phyloP scores from a whole-genome alignment of 2,329 filamentous ascomycete species.

The Calonectria fujianensis region DNA sequence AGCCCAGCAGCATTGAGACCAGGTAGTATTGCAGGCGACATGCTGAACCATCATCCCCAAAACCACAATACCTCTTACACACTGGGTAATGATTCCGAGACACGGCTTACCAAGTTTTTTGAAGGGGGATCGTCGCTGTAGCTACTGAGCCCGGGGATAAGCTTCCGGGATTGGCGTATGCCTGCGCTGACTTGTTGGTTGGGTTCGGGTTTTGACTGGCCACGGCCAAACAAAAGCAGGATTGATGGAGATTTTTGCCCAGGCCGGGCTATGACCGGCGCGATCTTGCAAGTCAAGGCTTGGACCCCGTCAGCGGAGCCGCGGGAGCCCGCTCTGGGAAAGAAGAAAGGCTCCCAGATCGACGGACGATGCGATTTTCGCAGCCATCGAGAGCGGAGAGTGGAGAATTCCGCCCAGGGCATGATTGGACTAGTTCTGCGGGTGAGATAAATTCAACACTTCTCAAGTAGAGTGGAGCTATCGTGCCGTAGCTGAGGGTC shows the following conservation, averaged over 20 bases:
- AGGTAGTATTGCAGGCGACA: background rate
- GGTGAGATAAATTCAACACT: slow-evolving; percentile 30
- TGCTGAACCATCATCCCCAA: slow-evolving; percentile 14
- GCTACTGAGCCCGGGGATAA: slow-evolving; percentile 24
- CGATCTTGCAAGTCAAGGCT: slow-evolving; percentile 16
- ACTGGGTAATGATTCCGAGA: slow-evolving; percentile 24
- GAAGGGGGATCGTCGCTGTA: slow-evolving; percentile 36
- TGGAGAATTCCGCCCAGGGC: background rate
- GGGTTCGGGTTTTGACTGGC: slow-evolving; percentile 16
- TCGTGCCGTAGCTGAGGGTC: slow-evolving; percentile 1
- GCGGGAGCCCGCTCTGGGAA: slow-evolving; percentile 11
- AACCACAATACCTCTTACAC: background rate
- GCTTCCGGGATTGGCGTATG: slow-evolving; percentile 36
- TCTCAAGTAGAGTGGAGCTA: background rate
- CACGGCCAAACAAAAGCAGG: slow-evolving; percentile 36
- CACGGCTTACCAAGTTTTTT: slow-evolving; percentile 19
- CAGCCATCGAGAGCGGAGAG: slow-evolving; percentile 1
- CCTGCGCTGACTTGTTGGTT: slow-evolving; percentile 17
- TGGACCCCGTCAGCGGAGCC: slow-evolving; percentile 15
- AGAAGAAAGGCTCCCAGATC: slow-evolving; percentile 1
- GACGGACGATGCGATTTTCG: slow-evolving; percentile 9
- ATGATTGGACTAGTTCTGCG: slow-evolving; percentile 13
- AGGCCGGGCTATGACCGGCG: slow-evolving; percentile 23
- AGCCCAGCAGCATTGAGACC: slow-evolving; percentile 1
- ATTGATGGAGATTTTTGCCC: slow-evolving; percentile 23